These are phyloP conservation scores for Plenodomus biglobosus DNA, from an alignment of 2,329 filamentous ascomycete species.

Conservation along the genomic window DNA sequence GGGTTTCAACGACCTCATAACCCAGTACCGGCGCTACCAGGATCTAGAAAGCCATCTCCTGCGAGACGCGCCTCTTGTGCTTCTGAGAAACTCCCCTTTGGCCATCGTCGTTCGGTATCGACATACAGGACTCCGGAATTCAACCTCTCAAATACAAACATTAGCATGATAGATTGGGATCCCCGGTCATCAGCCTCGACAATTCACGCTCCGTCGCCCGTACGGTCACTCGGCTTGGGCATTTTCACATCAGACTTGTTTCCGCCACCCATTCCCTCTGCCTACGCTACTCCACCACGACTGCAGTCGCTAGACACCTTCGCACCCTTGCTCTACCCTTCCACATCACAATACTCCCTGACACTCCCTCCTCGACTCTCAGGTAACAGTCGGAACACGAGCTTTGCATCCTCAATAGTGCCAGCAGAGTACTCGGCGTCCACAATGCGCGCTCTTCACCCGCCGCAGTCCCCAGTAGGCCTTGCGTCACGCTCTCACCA, in stretches of 20 bases:
- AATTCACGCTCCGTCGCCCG: conserved; percentile 21
- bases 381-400: conserved; percentile 14
- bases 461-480: conserved; percentile 19
- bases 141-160: conserved; percentile 27
- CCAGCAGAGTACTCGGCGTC: conserved; percentile 36
- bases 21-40: conserved; percentile 13
- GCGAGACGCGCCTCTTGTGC: conserved; percentile 13
- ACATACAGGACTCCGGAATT: conserved; percentile 20
- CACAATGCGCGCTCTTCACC: conserved; percentile 37
- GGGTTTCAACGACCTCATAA: conserved; percentile 18
- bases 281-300: conserved; percentile 18
- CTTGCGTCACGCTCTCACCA: conserved; percentile 24
- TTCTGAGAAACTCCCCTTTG: conserved; percentile 16
- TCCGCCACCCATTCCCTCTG: conserved; percentile 32
- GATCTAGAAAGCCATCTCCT: conserved; percentile 22
- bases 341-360: conserved; percentile 12
- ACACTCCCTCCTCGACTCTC: conserved; percentile 24
- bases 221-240: conserved; percentile 21
- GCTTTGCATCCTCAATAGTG: conserved; percentile 27
- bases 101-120: conserved; percentile 14
- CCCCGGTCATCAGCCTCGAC: conserved; percentile 19
- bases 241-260: conserved; percentile 34
- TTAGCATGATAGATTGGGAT: conserved; percentile 29
- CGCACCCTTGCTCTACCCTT: conserved; percentile 17
- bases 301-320: conserved; percentile 16